Evolutionary conservation across 805 yeast species (phyloP).

Genomic region (Limtongia smithiae): DNA sequence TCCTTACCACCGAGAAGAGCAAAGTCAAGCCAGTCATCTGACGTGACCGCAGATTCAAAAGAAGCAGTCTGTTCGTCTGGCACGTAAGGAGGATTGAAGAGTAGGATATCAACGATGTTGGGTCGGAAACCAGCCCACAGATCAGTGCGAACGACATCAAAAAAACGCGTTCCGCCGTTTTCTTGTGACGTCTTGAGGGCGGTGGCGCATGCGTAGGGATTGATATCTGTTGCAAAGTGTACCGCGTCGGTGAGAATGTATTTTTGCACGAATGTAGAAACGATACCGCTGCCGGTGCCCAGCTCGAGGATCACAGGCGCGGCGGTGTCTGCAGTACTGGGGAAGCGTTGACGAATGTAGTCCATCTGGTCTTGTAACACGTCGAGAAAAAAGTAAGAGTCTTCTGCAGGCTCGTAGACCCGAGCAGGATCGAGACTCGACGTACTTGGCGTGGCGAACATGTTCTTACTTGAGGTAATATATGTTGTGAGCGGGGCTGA

Average conservation of each 20-base stretch:
- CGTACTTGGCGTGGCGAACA: slow-evolving; percentile 79
- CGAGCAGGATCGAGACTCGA: slow-evolving; percentile 54
- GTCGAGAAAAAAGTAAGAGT: slow-evolving; percentile 80
- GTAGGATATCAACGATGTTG: slow-evolving; percentile 58
- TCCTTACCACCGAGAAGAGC: slow-evolving; percentile 86
- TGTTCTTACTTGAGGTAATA: no score
- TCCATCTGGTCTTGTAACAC: slow-evolving; percentile 60
- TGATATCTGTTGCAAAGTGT: slow-evolving; percentile 72
- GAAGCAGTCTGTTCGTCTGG: slow-evolving; percentile 76
- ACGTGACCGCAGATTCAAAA: slow-evolving; percentile 49
- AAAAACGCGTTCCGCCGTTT: slow-evolving; percentile 33
- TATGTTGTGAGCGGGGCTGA: no score
- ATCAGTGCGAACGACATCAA: slow-evolving; percentile 56
- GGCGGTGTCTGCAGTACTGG: background rate
- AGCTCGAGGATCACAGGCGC: slow-evolving; percentile 69
- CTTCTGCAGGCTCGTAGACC: slow-evolving; percentile 95
- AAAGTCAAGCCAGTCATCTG: slow-evolving; percentile 74
- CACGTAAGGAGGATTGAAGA: slow-evolving; percentile 96
- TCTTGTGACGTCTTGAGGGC: slow-evolving; percentile 45
- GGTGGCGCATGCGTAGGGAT: slow-evolving; percentile 67
- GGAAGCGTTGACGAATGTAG: slow-evolving; percentile 33
- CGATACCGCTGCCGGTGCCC: slow-evolving; percentile 91
- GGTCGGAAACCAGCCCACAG: slow-evolving; percentile 50
- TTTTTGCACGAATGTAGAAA: slow-evolving; percentile 69
- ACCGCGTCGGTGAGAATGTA: slow-evolving; percentile 53